A percentile compares a stretch with the other conserved stretches of the same genome.
phyloP scores from a whole-genome alignment of 768 basidiomycete genomes.

The Kwoniella botswanensis region DNA sequence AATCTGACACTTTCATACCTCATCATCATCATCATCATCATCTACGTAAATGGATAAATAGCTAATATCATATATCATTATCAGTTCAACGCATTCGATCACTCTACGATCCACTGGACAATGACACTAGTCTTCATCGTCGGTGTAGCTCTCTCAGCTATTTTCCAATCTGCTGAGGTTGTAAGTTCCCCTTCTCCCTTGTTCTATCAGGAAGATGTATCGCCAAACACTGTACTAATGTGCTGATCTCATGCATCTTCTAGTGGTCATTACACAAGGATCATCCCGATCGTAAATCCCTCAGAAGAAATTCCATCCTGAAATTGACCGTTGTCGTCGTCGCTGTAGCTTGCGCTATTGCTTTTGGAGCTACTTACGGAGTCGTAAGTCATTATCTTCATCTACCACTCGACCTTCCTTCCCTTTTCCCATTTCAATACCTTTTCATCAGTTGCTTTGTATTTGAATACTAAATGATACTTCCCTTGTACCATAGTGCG shows the following conservation, averaged over 20 bases:
- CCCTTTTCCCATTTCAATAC: background rate
- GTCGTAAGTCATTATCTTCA: slow-evolving; percentile 22
- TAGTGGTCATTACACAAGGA: slow-evolving; percentile 57
- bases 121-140: slow-evolving; percentile 58
- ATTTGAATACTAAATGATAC: background rate
- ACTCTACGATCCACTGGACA: slow-evolving; percentile 54
- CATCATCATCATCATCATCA: too few species aligned
- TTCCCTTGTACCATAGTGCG: slow-evolving; percentile 30
- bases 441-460: too few species aligned
- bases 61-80: background rate
- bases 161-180: slow-evolving; percentile 58
- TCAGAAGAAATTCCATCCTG: slow-evolving; percentile 56
- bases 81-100: slow-evolving; percentile 55
- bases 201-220: background rate
- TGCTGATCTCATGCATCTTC: background rate
- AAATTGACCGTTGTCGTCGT: slow-evolving; percentile 57
- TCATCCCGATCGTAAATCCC: slow-evolving; percentile 57
- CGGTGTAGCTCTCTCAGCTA: slow-evolving; percentile 57
- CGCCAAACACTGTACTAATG: background rate
- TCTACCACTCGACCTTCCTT: background rate
- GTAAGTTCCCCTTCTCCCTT: slow-evolving; percentile 30
- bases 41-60: too few species aligned
- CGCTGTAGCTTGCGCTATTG: slow-evolving; percentile 57
- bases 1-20: too few species aligned
- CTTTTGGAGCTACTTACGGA: slow-evolving; percentile 57